Evolutionary conservation across 2,329 filamentous ascomycete genomes (phyloP).

Genomic region (Paraconiothyrium brasiliense): DNA sequence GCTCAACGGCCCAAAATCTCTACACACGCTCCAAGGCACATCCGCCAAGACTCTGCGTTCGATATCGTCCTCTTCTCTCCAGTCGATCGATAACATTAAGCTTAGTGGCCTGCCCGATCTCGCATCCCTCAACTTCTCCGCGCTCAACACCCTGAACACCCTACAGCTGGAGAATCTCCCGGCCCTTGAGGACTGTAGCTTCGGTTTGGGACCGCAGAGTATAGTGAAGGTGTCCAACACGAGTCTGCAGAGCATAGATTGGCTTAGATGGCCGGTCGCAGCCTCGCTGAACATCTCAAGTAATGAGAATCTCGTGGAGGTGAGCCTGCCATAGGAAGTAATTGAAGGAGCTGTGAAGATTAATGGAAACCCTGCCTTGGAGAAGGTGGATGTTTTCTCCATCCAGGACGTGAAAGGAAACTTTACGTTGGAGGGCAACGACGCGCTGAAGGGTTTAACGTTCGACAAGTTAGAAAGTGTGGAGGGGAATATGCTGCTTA

Average conservation of each 20-base stretch:
- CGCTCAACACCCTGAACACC: conserved; percentile 26
- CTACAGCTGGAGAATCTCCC: conserved; percentile 25
- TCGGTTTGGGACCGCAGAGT: conserved; percentile 10
- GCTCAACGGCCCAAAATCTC: conserved; percentile 26
- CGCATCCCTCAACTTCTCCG: conserved; percentile 27
- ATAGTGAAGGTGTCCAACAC: conserved; percentile 22
- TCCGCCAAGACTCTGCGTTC: conserved; percentile 24
- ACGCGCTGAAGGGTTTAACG: conserved; percentile 6
- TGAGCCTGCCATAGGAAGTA: conserved; percentile 25
- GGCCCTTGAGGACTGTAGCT: conserved; percentile 18
- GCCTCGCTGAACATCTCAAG: conserved; percentile 25
- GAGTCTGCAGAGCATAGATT: conserved; percentile 28
- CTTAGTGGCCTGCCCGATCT: conserved; percentile 32
- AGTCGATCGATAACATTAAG: conserved; percentile 22
- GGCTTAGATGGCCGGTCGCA: conserved; percentile 34
- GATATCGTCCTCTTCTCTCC: conserved; percentile 28
- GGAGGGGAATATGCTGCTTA: conserved; percentile 28
- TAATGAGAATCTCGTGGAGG: conserved; percentile 26
- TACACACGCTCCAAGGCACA: conserved; percentile 27
- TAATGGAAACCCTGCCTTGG: conserved; percentile 22
- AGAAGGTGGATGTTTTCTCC: conserved; percentile 20
- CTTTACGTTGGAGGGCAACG: conserved; percentile 26
- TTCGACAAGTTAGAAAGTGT: conserved; percentile 30
- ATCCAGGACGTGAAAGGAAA: conserved; percentile 27
- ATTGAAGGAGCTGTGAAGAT: conserved; percentile 29